Percentiles rank a stretch among this genome's conserved stretches.
These are phyloP conservation scores for Pichia nanzhaoensis DNA, from an alignment of 805 yeast genomes.

Conservation along the genomic window DNA sequence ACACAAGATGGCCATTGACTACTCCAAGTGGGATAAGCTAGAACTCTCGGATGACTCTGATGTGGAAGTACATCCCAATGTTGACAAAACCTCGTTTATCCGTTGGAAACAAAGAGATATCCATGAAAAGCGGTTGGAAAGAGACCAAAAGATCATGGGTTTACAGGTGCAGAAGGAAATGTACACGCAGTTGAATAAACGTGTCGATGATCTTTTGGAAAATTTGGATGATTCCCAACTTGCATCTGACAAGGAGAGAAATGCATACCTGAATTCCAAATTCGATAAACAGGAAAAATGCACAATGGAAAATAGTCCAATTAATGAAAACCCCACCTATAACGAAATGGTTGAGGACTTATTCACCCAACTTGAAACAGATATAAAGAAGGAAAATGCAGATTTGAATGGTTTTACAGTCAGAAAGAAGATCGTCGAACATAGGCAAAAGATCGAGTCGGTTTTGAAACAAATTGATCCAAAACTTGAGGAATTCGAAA, in stretches of 20 bases:
- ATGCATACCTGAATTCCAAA: slow-evolving; percentile 37
- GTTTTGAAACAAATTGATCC: slow-evolving; percentile 57
- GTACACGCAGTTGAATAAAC: slow-evolving; percentile 65
- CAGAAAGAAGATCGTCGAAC: slow-evolving; percentile 43
- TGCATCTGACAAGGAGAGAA: slow-evolving; percentile 27
- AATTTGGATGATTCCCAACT: slow-evolving; percentile 37
- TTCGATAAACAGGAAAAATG: slow-evolving; percentile 59
- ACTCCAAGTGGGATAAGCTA: slow-evolving; percentile 96
- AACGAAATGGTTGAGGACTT: slow-evolving; percentile 92
- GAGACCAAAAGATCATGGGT: slow-evolving; percentile 71
- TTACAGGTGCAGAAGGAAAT: slow-evolving; percentile 72
- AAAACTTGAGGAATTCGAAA: slow-evolving; percentile 58
- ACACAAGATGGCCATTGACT: slow-evolving; percentile 51
- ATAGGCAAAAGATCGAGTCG: slow-evolving; percentile 62
- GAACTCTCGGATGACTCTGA: slow-evolving; percentile 97
- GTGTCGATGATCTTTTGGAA: slow-evolving; percentile 60
- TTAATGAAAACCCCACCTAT: slow-evolving; percentile 49
- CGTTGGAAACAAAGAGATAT: slow-evolving; percentile 97
- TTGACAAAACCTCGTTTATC: slow-evolving; percentile 86
- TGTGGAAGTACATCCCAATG: slow-evolving; percentile 96
- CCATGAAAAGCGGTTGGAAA: slow-evolving; percentile 81
- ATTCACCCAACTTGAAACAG: slow-evolving; percentile 66
- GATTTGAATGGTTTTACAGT: slow-evolving; percentile 35
- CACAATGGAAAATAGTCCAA: slow-evolving; percentile 24
- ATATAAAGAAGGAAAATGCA: slow-evolving; percentile 43